Evolutionary conservation across 441 rosid species (phyloP), one percentile per base, ranked within the genome.

Genomic region (Melastoma candidum): DNA sequence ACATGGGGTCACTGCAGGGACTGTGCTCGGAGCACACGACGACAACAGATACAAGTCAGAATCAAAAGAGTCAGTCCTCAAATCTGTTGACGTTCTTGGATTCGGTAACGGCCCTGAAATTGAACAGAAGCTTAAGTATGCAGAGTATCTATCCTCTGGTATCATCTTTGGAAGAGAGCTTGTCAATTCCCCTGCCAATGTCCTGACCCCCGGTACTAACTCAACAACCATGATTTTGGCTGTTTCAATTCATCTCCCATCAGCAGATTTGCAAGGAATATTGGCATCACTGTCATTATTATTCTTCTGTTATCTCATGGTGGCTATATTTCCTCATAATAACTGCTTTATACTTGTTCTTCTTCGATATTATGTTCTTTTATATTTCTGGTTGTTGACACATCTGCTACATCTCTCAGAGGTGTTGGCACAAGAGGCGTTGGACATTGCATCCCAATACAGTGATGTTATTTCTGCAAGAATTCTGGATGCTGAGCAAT

Each of bases 111-210:
- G 95, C 6, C 56, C 81, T 52, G 85, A 86, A 46, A 24, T 86
- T 11, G 90, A 78, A 48, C 85, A 84, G 85, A 86, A 77, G 78
- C 81, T 93, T 59, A 86, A 82, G 69, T 62, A 74, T n/a, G 82
- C 96, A 55, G 83, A 81, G 78, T 68, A 81, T 70, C 80, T 92
- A 59, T 79, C 82, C 69, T 71, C 80, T 17, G 22, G 22, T 17
- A 72, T 92, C 2, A 77, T 85, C 58, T 74, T 86, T 24, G 98
- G 95, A 53, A 70, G 64, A 58, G 87, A 88, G 65, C 92, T 92
- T 1, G 85, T 67, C 55, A 92, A 88, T 60, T 85, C 97, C 27
- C 95, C 90, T 3, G 94, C 97, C 66, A 92, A 88, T 71, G 98
- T 92, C 4, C 92, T 88, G 17, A 92, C 97, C 47, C 97, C 92